These are phyloP conservation scores for Hypsizygus ulmarius DNA, from an alignment of 1,284 basidiomycete species.

Conservation along the genomic window DNA sequence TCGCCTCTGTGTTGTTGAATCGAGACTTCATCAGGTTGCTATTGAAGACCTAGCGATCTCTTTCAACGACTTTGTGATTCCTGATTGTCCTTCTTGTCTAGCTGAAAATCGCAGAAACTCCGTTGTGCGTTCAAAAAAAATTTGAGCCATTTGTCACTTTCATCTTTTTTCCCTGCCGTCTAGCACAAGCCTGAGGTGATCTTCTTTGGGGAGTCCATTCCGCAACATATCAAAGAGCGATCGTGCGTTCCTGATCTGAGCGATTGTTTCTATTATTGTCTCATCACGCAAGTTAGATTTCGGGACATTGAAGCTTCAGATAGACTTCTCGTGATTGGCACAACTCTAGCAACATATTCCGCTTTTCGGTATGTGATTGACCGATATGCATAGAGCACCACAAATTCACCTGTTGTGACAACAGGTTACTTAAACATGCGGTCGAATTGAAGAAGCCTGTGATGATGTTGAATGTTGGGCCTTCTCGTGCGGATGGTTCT, in stretches of 20 bases:
- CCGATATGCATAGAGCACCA: not conserved
- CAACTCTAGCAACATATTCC: slow-evolving; percentile 89
- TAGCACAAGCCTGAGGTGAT: slow-evolving; percentile 83
- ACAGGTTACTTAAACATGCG: slow-evolving; percentile 79
- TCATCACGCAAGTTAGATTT: slow-evolving; percentile 43
- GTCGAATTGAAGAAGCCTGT: slow-evolving; percentile 73
- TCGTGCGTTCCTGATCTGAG: slow-evolving; percentile 52
- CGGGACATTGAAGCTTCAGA: slow-evolving; percentile 59
- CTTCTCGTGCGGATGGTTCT: slow-evolving; percentile 80
- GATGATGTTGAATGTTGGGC: slow-evolving; percentile 82
- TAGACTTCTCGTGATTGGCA: slow-evolving; percentile 78
- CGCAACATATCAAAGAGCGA: slow-evolving; percentile 55
- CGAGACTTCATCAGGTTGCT: slow-evolving; percentile 55
- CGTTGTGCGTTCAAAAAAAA: slow-evolving; percentile 47
- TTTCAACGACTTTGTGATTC: slow-evolving; percentile 78
- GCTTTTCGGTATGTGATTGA: slow-evolving; percentile 65
- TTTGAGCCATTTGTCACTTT: no score
- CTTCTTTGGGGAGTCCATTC: slow-evolving; percentile 88
- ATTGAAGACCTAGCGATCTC: slow-evolving; percentile 65
- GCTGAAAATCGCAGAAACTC: slow-evolving; percentile 51
- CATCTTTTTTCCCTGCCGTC: slow-evolving; percentile 2
- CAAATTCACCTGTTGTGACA: not conserved
- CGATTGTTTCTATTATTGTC: not conserved
- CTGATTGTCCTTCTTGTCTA: slow-evolving; percentile 67
- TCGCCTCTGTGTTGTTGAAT: not conserved